Evolutionary conservation across 345 rosid species (phyloP), one percentile per base, ranked within the genome.

Genomic region (Populus nigra): DNA sequence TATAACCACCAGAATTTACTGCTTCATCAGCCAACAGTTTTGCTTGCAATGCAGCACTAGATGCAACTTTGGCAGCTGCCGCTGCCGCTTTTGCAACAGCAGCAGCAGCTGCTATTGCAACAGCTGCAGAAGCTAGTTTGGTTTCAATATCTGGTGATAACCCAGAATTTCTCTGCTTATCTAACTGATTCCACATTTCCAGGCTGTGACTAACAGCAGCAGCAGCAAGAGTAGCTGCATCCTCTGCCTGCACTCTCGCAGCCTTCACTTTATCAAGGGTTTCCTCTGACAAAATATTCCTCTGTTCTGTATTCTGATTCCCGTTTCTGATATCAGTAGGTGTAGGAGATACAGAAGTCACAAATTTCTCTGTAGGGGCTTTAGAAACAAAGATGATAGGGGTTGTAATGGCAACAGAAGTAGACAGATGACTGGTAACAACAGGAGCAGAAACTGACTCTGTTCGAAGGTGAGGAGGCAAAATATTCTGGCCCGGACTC

Each of bases 1-100:
- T 66, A 41, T 72, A 71, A 68, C 73, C 78, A 77, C 82, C 80
- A 61, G 87, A 83, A 82, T 75, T 69, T 36, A 85, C 83, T 79
- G 91, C 94, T 87, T 92, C 99, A 78, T 96, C 97, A 81, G 97
- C 97, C 95, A 94, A 89, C 73, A 91, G 65, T 87, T 92, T 94
- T 38, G 97, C 96, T 86, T 94, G 99, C 78, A 96, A 79, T 62
- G 99, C 98, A 75, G 99, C 98, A 89, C 84, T 87, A 35, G 95
- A 88, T 76, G 99, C 98, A 61, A 96, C 97, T 83, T 86, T 91
- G 73, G 98, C 97, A 65, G 97, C 97, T 17, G 98, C 98, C 71
- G 99, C 96, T 67, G 99, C 99, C 16, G 97, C 98, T 81, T 90
- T 94, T 50, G 98, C 99, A 85, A 94, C 97, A 55, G 99, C 90